These are phyloP conservation scores for Ilex asprella DNA, from an alignment of 257 asterid genomes.

Conservation along the genomic window DNA sequence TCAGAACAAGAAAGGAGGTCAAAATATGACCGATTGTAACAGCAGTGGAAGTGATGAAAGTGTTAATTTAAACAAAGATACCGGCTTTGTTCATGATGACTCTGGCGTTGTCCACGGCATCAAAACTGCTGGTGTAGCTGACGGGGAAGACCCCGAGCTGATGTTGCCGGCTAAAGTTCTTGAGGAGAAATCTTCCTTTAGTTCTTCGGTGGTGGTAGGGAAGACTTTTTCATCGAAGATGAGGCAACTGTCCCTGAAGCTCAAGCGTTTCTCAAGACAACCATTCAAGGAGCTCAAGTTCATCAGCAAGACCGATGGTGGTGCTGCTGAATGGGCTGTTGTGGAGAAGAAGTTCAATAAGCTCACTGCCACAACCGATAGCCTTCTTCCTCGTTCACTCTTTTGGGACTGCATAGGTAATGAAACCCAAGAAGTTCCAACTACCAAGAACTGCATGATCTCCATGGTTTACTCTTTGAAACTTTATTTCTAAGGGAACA, in stretches of 20 bases:
- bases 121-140: slow-evolving; percentile 72
- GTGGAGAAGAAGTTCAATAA: slow-evolving; percentile 64
- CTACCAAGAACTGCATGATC: not conserved
- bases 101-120: slow-evolving; percentile 93
- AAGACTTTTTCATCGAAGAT: slow-evolving; percentile 54
- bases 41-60: not conserved
- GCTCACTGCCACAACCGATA: slow-evolving; percentile 39
- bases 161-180: slow-evolving; percentile 60
- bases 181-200: slow-evolving; percentile 60
- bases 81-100: slow-evolving; percentile 72
- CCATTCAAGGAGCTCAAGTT: slow-evolving; percentile 74
- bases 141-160: slow-evolving; percentile 82
- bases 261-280: slow-evolving; percentile 43
- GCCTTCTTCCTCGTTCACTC: slow-evolving; percentile 56
- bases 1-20: slow-evolving; percentile 53
- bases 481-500: too few species aligned
- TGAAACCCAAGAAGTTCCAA: not conserved
- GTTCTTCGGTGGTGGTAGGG: slow-evolving; percentile 33
- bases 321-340: slow-evolving; percentile 54
- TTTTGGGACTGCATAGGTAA: slow-evolving; percentile 89
- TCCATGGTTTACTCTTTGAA: not conserved
- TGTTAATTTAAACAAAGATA: slow-evolving; percentile 27
- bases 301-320: slow-evolving; percentile 69
- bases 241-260: slow-evolving; percentile 62
- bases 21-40: slow-evolving; percentile 65